Percentiles rank a stretch among this genome's conserved stretches.
Conservation (phyloP, 2,329 filamentous ascomycete genomes). For the Botrytis squamosa region DNA sequence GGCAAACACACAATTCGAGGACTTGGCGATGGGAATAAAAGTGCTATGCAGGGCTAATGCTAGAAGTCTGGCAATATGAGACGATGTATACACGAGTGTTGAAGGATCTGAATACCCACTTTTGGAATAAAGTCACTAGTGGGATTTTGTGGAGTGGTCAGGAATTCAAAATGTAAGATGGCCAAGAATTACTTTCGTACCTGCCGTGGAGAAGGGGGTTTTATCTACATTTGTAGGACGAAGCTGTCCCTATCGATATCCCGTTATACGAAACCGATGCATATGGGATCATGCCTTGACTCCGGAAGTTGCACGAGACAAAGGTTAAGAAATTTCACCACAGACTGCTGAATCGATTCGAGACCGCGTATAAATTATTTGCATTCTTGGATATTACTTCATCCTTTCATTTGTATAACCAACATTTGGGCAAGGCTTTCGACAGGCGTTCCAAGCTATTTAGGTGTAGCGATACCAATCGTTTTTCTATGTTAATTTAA, state of each 20-base stretch:
- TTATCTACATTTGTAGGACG: constrained; percentile 10
- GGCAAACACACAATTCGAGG: background rate
- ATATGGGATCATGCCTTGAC: background rate
- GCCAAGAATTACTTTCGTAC: background rate
- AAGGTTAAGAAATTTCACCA: background rate
- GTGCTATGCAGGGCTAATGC: background rate
- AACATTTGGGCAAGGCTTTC: background rate
- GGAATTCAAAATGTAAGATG: background rate
- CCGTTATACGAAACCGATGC: background rate
- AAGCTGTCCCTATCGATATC: background rate
- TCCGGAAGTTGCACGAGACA: background rate
- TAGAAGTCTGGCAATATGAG: constrained; percentile 9
- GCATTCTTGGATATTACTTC: background rate
- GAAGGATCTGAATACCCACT: background rate
- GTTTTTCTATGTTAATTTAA: background rate
- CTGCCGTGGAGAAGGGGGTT: background rate
- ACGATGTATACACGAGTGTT: background rate
- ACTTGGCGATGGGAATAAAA: background rate
- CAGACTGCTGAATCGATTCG: background rate
- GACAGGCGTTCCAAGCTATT: background rate
- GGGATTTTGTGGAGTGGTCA: background rate
- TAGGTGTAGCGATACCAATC: background rate
- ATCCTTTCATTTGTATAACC: background rate
- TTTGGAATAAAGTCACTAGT: background rate
- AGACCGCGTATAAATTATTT: background rate